These are phyloP conservation scores for Rutstroemia sp. DNA, from an alignment of 2,329 filamentous ascomycete species.

Conservation along the genomic window DNA sequence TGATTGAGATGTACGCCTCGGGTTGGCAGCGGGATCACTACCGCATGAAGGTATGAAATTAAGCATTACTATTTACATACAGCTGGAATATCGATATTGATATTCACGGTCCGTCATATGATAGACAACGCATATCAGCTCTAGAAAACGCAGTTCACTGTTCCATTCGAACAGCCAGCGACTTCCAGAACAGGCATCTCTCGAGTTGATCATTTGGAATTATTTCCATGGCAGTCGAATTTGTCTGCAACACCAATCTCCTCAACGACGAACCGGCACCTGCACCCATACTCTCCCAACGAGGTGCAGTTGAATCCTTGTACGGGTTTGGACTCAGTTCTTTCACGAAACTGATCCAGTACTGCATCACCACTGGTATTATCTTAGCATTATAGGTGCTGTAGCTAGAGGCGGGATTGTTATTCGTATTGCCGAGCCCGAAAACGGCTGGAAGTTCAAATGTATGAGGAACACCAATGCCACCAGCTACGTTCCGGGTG, in stretches of 20 bases:
- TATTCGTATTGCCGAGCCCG: conserved; percentile 28
- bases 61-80: too few species aligned
- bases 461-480: conserved; percentile 33
- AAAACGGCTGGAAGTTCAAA: conserved; percentile 33
- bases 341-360: conserved; percentile 38
- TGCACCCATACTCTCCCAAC: conserved; percentile 24
- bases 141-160: neutral
- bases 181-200: conserved; percentile 26
- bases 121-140: too few species aligned
- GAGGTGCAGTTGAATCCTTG: conserved; percentile 23
- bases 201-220: conserved; percentile 17
- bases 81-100: too few species aligned
- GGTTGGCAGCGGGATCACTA: too few species aligned
- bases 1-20: too few species aligned
- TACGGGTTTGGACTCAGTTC: conserved; percentile 34
- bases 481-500: conserved; percentile 30
- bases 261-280: conserved; percentile 11
- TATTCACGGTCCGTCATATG: too few species aligned
- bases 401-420: conserved; percentile 28
- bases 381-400: conserved; percentile 28
- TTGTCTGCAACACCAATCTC: conserved; percentile 23
- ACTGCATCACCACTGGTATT: conserved; percentile 32
- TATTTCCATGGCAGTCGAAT: conserved; percentile 23
- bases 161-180: neutral
- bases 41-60: too few species aligned